Evolutionary conservation across 1,284 basidiomycete species (phyloP).

Genomic region (Sphaerobolus stellatus): DNA sequence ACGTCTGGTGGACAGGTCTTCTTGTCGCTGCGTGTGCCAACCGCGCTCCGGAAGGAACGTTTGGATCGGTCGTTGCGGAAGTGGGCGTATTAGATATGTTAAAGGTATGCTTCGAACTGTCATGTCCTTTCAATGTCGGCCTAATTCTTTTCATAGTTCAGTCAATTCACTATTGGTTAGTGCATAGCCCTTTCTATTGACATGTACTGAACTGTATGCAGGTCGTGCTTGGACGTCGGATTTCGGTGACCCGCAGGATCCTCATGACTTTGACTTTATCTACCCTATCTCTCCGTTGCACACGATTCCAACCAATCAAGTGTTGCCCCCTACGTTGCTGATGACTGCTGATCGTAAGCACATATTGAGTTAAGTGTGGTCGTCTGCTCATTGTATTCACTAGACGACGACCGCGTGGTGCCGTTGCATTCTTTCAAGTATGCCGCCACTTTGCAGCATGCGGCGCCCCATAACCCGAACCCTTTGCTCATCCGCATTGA

Average conservation of each 20-base stretch:
- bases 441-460: constrained; percentile 70
- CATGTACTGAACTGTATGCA: constrained; percentile 22
- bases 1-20: constrained; percentile 46
- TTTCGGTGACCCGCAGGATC: constrained; percentile 75
- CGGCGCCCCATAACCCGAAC: constrained; percentile 58
- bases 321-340: constrained; percentile 66
- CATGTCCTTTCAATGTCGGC: constrained; percentile 3
- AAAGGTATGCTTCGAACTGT: constrained; percentile 47
- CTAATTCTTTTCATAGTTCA: constrained; percentile 48
- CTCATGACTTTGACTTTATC: constrained; percentile 82
- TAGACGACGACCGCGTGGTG: constrained; percentile 82
- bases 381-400: neutral
- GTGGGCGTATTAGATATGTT: constrained; percentile 83
- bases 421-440: constrained; percentile 82
- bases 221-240: constrained; percentile 80
- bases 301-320: constrained; percentile 61
- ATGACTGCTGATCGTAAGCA: constrained; percentile 76
- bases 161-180: constrained; percentile 73
- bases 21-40: constrained; percentile 80
- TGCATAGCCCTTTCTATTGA: constrained; percentile 4
- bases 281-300: constrained; percentile 76
- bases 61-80: constrained; percentile 78
- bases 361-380: neutral
- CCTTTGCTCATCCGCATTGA: constrained; percentile 76
- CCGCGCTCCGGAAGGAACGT: constrained; percentile 73